Evolutionary conservation across 768 basidiomycete species (phyloP).

Genomic region (Daedaleopsis nitida): DNA sequence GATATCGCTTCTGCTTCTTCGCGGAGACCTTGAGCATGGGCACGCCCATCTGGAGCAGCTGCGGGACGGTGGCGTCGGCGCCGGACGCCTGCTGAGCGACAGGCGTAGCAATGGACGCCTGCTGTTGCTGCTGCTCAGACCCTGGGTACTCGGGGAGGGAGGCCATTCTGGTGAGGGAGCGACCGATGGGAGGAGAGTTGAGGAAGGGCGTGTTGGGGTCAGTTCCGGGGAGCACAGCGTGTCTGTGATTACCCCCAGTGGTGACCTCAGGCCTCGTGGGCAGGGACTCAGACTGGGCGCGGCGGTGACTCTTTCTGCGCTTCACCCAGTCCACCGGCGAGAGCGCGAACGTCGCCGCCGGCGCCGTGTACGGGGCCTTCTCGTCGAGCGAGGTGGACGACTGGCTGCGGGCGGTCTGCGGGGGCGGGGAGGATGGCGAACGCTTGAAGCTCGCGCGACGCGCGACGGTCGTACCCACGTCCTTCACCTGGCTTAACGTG

Average conservation of each 20-base stretch:
- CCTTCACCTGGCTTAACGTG: conserved; percentile 21
- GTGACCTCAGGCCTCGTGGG: conserved; percentile 19
- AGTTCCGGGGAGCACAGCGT: background rate
- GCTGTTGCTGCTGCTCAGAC: background rate
- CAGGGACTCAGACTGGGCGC: conserved; percentile 22
- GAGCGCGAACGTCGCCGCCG: conserved; percentile 4
- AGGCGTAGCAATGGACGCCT: conserved; percentile 1
- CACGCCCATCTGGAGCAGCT: conserved; percentile 59
- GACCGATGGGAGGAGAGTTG: background rate
- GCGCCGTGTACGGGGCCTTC: background rate
- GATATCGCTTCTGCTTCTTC: conserved; percentile 70
- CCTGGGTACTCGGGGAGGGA: conserved; percentile 13
- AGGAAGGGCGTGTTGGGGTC: background rate
- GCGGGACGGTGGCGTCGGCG: conserved; percentile 54
- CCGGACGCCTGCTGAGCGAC: conserved; percentile 15
- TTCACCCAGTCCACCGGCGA: conserved; percentile 17
- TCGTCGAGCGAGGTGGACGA: conserved; percentile 1
- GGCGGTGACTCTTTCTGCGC: conserved; percentile 20
- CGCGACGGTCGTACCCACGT: conserved; percentile 18
- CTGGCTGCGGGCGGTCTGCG: background rate
- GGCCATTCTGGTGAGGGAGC: conserved; percentile 15
- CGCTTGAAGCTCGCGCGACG: conserved; percentile 22
- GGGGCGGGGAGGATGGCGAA: conserved; percentile 6
- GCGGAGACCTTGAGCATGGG: conserved; percentile 83
- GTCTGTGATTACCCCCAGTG: background rate